phyloP scores from a whole-genome alignment of 2,329 filamentous ascomycete genomes.

The Colletotrichum sp. region DNA sequence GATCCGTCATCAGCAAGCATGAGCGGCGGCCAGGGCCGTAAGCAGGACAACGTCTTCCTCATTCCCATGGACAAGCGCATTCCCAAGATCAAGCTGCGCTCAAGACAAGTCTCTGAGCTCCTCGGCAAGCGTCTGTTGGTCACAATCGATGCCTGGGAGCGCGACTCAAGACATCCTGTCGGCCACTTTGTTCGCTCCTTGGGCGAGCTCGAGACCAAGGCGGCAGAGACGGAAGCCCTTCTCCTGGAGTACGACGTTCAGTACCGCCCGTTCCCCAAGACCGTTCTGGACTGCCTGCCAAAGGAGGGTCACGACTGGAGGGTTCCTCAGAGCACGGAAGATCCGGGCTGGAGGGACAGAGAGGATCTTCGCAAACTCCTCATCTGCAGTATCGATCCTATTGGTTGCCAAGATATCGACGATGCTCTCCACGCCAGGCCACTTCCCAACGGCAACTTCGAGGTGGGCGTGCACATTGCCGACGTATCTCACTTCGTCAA shows the following conservation, averaged over 20 bases:
- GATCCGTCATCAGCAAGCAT: constrained; percentile 84
- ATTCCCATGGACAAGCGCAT: constrained; percentile 98
- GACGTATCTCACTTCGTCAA: constrained; percentile 99
- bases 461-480: constrained; percentile 97
- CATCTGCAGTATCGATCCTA: constrained; percentile 96
- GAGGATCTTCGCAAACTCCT: constrained; percentile 84
- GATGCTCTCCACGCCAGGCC: constrained; percentile 89
- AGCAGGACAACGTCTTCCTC: constrained; percentile 91
- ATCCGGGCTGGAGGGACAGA: constrained; percentile 86
- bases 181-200: constrained; percentile 94
- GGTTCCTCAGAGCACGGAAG: constrained; percentile 78
- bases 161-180: constrained; percentile 88
- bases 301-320: constrained; percentile 92
- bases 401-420: constrained; percentile 97
- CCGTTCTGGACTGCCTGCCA: constrained; percentile 91
- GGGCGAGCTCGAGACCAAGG: constrained; percentile 93
- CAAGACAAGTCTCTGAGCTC: constrained; percentile 86
- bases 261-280: constrained; percentile 95
- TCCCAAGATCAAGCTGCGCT: constrained; percentile 92
- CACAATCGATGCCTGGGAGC: constrained; percentile 94
- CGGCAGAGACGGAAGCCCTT: constrained; percentile 95
- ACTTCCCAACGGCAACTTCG: constrained; percentile 90
- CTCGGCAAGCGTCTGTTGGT: constrained; percentile 91
- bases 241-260: constrained; percentile 97
- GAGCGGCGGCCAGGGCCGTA: constrained; percentile 75